Evolutionary conservation across 768 basidiomycete species (phyloP), one percentile per base, ranked within the genome.

Genomic region (Termitomyces sp.): DNA sequence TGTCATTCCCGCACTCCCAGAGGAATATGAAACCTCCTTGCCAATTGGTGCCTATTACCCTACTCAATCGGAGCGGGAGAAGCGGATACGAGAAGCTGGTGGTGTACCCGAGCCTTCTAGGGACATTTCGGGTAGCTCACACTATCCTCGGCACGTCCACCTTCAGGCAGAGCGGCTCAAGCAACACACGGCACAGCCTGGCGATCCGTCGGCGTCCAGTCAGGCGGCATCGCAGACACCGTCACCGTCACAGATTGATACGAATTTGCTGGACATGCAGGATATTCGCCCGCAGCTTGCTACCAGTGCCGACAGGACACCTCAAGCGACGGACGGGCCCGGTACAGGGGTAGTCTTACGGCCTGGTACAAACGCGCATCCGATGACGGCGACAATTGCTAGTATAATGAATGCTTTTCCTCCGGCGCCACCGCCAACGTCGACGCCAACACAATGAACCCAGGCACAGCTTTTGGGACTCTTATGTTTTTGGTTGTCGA

Each of bases 1-100:
- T 61, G 90, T 92, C 55, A 87, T 88, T 53, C 89, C 89, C 48
- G 89, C 89, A 0, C 76, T 91, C 6, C 88, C 89, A 8, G 90
- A 91, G 67, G 89, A 89, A 57, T 86, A 84, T 47, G 83, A 85
- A 53, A 72, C 78, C 2, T 76, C 76, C 18, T 68, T 75, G 65
- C 78, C 78, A 6, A 71, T 79, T 30, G 78, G 81, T 33, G 73
- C 77, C 5, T 77, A 81, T 58, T 81, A 81, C 50, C 78, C 78
- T 13, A 66, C 69, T 1, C 44, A 44, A 45, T 45, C 44, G 16
- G 74, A 76, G 34, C 66, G 69, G 48, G 68, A 73, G 55, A 73
- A 70, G 54, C 54, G 67, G 58, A 72, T 73, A 58, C 64, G 70
- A 53, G 72, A 73, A 22, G 51, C 58, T 1, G 61, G 59, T 22